phyloP scores from a whole-genome alignment of 148 eudicot genomes.

The Camellia granthamiana region DNA sequence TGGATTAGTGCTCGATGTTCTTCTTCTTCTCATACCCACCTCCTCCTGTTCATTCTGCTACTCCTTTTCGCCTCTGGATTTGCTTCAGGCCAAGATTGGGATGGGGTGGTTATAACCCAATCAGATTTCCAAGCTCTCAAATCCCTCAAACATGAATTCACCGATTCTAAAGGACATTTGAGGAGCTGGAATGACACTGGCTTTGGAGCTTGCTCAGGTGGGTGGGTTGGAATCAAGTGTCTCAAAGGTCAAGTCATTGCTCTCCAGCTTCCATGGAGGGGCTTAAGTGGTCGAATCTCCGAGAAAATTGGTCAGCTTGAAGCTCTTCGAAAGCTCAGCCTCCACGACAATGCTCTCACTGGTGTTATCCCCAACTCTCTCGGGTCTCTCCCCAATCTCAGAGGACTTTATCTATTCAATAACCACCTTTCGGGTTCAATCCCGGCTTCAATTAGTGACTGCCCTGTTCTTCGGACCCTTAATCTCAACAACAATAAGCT shows the following conservation, averaged over 20 bases:
- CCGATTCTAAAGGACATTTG: slow-evolving; percentile 42
- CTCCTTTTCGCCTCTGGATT: slow-evolving; percentile 16
- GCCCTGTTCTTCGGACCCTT: slow-evolving; percentile 44
- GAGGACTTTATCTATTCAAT: slow-evolving; percentile 70
- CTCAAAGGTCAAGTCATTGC: slow-evolving; percentile 54
- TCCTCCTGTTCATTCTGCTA: slow-evolving; percentile 12
- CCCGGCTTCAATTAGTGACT: slow-evolving; percentile 57
- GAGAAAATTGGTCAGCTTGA: slow-evolving; percentile 56
- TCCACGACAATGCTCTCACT: slow-evolving; percentile 66
- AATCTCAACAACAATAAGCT: slow-evolving; percentile 74
- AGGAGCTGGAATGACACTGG: slow-evolving; percentile 57
- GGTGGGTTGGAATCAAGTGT: slow-evolving; percentile 75
- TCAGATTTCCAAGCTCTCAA: slow-evolving; percentile 53
- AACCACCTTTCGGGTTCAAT: slow-evolving; percentile 67
- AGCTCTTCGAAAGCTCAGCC: slow-evolving; percentile 56
- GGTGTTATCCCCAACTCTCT: slow-evolving; percentile 73
- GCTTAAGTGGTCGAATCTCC: slow-evolving; percentile 56
- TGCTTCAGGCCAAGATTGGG: slow-evolving; percentile 36
- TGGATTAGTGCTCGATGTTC: background rate
- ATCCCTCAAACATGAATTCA: slow-evolving; percentile 53
- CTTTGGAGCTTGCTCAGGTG: slow-evolving; percentile 56
- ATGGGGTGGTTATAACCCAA: slow-evolving; percentile 40
- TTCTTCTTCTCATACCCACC: background rate
- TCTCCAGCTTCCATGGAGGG: slow-evolving; percentile 75
- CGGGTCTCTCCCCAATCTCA: slow-evolving; percentile 60